These are phyloP conservation scores for Colletotrichum tropicale DNA, from an alignment of 2,329 filamentous ascomycete species.

Conservation along the genomic window DNA sequence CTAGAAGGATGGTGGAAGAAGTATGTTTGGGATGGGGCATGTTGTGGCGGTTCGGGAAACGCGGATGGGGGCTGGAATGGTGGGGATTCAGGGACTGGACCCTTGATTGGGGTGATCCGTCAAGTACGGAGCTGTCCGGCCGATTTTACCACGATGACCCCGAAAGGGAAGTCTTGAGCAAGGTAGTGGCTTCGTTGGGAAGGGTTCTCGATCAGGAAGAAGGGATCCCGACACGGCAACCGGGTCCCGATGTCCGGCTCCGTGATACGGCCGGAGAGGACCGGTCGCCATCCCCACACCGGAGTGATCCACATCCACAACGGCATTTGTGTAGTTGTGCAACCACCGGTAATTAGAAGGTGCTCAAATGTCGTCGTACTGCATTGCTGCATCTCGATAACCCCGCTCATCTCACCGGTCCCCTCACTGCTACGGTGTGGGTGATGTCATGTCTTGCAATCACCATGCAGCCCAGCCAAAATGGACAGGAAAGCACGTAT, in stretches of 20 bases:
- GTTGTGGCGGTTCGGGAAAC: background rate
- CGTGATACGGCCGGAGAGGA: background rate
- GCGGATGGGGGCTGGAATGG: background rate
- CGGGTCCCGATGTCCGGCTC: background rate
- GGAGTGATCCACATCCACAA: background rate
- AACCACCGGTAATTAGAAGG: background rate
- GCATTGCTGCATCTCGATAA: background rate
- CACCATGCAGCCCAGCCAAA: background rate
- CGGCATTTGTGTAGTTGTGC: background rate
- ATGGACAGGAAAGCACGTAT: background rate
- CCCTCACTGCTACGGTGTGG: background rate
- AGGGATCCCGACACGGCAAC: background rate
- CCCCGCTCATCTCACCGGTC: background rate
- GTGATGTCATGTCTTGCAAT: background rate
- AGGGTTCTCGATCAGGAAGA: background rate
- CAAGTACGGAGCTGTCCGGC: background rate
- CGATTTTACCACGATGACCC: background rate
- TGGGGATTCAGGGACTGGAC: background rate
- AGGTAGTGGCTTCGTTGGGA: background rate
- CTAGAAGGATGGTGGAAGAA: background rate
- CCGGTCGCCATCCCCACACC: fast-evolving
- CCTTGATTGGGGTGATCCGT: background rate
- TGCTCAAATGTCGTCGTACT: background rate
- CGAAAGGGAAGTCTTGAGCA: background rate
- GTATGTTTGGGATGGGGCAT: background rate